Conservation (phyloP, 1,284 basidiomycete species). For the Wolfiporia cocos region DNA sequence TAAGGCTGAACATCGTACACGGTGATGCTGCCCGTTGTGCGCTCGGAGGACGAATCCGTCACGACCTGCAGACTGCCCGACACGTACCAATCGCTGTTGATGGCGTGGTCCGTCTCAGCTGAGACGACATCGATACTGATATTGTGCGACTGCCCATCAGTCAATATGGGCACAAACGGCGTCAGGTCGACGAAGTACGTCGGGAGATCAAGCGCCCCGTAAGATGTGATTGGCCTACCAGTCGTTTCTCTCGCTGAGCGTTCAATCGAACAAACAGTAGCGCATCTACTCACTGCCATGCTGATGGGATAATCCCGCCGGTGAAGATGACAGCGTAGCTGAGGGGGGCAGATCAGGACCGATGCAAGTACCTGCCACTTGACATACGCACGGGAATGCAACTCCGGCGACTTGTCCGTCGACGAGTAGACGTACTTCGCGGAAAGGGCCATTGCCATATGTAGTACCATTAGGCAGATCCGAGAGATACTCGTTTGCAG, state of each 20-base stretch:
- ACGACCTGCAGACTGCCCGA: slow-evolving; percentile 68
- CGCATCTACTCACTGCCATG: slow-evolving; percentile 53
- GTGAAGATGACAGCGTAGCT: slow-evolving; percentile 69
- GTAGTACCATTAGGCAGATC: slow-evolving; percentile 49
- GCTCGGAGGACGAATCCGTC: slow-evolving; percentile 53
- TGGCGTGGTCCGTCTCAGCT: slow-evolving; percentile 57
- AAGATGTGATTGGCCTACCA: slow-evolving; percentile 67
- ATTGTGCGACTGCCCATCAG: slow-evolving; percentile 62
- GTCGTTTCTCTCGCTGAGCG: not conserved
- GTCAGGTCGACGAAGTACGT: slow-evolving; percentile 77
- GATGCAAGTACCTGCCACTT: not conserved
- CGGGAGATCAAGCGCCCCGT: slow-evolving; percentile 73
- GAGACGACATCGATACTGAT: slow-evolving; percentile 71
- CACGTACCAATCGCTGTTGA: slow-evolving; percentile 74
- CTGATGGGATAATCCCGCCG: slow-evolving; percentile 68
- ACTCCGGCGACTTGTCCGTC: slow-evolving; percentile 71
- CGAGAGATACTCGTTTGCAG: slow-evolving; percentile 51
- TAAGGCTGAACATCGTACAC: slow-evolving; percentile 50
- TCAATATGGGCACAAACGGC: slow-evolving; percentile 68
- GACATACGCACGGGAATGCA: slow-evolving; percentile 53
- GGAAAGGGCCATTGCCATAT: slow-evolving; percentile 64
- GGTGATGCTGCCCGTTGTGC: slow-evolving; percentile 64
- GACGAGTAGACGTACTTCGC: slow-evolving; percentile 74
- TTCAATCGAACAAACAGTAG: not conserved
- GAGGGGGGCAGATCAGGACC: not conserved